Percentiles rank a stretch among this genome's conserved stretches.
Evolutionary conservation across 768 basidiomycete species (phyloP).

Genomic region (Ramaria sp.): DNA sequence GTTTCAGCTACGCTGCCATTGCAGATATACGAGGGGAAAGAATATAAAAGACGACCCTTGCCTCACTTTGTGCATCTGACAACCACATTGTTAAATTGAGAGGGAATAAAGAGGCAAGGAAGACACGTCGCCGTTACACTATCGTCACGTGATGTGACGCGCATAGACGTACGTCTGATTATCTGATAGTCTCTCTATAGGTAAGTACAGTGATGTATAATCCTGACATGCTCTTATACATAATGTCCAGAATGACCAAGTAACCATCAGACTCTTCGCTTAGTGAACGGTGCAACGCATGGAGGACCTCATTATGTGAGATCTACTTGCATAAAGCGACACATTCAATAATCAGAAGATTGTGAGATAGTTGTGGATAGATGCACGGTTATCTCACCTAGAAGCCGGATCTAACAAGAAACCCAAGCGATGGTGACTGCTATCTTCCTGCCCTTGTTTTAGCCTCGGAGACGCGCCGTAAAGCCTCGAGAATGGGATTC

Average conservation of each 20-base stretch:
- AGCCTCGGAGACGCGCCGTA: neutral
- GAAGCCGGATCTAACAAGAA: neutral
- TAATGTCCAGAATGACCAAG: no score
- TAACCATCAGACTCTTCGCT: no score
- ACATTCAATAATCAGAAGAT: no score
- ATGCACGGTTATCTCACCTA: no score
- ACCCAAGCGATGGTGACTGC: neutral
- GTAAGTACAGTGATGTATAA: neutral
- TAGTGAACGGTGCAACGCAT: no score
- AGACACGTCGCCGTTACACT: neutral
- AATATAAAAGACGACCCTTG: neutral
- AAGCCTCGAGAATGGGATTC: constrained; percentile 51
- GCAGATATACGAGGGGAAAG: neutral
- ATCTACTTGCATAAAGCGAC: no score
- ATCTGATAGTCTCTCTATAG: neutral
- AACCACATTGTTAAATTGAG: constrained; percentile 32
- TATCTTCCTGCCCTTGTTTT: constrained; percentile 3
- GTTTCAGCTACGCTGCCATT: neutral
- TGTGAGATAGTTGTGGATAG: no score
- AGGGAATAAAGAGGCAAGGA: neutral
- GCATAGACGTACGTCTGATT: neutral
- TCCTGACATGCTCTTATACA: no score
- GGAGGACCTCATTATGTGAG: no score
- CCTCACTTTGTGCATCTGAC: constrained; percentile 39
- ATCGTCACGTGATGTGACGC: constrained; percentile 2